Conservation (phyloP, 129 eudicot species). For the Chrysanthemum makinoi region DNA sequence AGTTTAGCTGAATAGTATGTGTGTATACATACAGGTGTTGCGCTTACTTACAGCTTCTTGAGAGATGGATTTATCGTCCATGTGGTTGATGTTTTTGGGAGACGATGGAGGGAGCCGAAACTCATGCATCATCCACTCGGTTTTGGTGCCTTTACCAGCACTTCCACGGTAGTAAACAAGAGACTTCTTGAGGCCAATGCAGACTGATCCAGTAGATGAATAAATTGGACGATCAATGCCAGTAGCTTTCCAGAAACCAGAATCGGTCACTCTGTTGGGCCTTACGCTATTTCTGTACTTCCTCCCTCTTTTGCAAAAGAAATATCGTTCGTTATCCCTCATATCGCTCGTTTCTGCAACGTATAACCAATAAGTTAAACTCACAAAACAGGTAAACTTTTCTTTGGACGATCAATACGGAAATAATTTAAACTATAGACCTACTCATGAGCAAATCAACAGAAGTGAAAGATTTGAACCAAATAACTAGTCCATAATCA, state of each 20-base stretch:
- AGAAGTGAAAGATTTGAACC: no score
- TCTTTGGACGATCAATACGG: not conserved
- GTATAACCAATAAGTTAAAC: not conserved
- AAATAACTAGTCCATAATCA: no score
- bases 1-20: not conserved
- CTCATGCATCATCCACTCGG: constrained; percentile 95
- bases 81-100: constrained; percentile 20
- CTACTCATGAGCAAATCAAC: no score
- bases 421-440: no score
- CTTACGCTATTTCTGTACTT: constrained; percentile 85
- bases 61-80: constrained; percentile 20
- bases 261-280: constrained; percentile 89
- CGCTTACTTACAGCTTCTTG: constrained; percentile 76
- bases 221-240: constrained; percentile 81
- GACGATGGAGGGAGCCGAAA: constrained; percentile 60
- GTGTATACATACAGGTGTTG: not conserved
- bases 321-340: constrained; percentile 90
- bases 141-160: constrained; percentile 84
- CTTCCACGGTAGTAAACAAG: constrained; percentile 74
- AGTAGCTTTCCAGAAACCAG: constrained; percentile 97
- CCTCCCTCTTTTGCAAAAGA: constrained; percentile 88
- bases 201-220: constrained; percentile 36
- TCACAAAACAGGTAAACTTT: not conserved
- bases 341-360: constrained; percentile 50
- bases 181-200: constrained; percentile 77